Percentiles rank a stretch among this genome's conserved stretches.
phyloP scores from a whole-genome alignment of 208 protist species.

The Acanthamoeba triangularis region DNA sequence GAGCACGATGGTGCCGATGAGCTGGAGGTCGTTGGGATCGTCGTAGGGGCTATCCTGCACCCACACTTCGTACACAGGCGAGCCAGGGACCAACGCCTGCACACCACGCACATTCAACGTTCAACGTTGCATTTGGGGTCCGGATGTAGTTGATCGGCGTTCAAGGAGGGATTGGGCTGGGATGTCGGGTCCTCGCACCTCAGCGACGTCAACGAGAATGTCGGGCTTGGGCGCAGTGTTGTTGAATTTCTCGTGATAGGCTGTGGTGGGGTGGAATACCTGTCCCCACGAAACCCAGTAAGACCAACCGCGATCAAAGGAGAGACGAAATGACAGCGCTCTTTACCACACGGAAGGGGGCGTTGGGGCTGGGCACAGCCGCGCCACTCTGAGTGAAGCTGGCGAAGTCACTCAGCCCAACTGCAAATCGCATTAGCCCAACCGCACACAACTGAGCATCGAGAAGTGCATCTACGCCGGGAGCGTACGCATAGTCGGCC shows the following conservation, averaged over 20 bases:
- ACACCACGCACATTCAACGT: not conserved
- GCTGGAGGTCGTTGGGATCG: not conserved
- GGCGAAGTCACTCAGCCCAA: conserved; percentile 18
- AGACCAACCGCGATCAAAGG: no score
- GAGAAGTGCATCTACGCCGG: not conserved
- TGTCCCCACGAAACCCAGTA: not conserved
- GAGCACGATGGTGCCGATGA: not conserved
- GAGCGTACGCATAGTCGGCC: conserved; percentile 40
- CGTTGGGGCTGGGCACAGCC: not conserved
- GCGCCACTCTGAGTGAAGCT: not conserved
- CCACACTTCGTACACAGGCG: not conserved
- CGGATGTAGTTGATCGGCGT: no score
- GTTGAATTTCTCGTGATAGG: not conserved
- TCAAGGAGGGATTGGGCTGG: not conserved
- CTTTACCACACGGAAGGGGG: conserved; percentile 51
- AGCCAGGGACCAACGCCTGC: not conserved
- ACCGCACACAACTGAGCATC: no score
- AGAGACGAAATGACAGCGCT: not conserved
- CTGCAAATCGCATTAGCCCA: not conserved
- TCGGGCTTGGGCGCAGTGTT: not conserved
- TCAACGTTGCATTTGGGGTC: not conserved
- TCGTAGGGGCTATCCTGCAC: not conserved
- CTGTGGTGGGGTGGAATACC: conserved; percentile 33
- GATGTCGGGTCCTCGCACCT: not conserved
- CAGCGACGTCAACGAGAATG: not conserved